Base-by-base conservation (phyloP, 306 rosid species). In the Vigna trinervia region DNA sequence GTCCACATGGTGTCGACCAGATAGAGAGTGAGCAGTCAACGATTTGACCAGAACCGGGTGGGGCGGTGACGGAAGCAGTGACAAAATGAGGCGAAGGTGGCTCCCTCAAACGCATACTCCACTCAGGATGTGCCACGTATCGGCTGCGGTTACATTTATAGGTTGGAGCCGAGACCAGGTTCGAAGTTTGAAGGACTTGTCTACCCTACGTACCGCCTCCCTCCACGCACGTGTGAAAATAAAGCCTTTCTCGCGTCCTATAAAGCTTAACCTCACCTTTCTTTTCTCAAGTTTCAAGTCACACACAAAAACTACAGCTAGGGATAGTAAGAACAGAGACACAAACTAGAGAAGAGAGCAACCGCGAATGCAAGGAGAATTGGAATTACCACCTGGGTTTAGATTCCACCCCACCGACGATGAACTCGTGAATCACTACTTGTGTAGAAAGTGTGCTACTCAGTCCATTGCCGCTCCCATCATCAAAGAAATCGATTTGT, bases 341-440 rank as follows among this genome's bases (percentile, higher is more conserved):
- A 43, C 11, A n/a, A 2, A 48, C 4, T 1, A 50, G 30, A 17
- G 19, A 58, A 53, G 13, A 9, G 32, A 6, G 26, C 6, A 19
- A 1, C 36, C 59, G 45, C 76, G 61, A 85, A 93, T 89, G 97
- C 80, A 69, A 63, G 65, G 89, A 23, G 86, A 80, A 67, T 12
- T 94, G 41, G 88, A 82, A 17, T 85, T 92, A 11, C 97, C 99
- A 0, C 96, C 97, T 0, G 97, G 99, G 0, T 95, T 95, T 87
- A 88, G 97, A 82, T 95, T 95, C 73, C 99, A 92, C 79, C 99
- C 99, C 1, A 92, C 99, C 2, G 99, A 95, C 19, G 99, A 92
- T 46, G 99, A 92, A 56, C 39, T 95, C 17, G 97, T 95, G 36
- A 93, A 69, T 64, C 92, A 92, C 51, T 95, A 95, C 82, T 47